Evolutionary conservation across 2,329 filamentous ascomycete species (phyloP), one percentile per base, ranked within the genome.

Genomic region (Sphaerostilbella broomeana): DNA sequence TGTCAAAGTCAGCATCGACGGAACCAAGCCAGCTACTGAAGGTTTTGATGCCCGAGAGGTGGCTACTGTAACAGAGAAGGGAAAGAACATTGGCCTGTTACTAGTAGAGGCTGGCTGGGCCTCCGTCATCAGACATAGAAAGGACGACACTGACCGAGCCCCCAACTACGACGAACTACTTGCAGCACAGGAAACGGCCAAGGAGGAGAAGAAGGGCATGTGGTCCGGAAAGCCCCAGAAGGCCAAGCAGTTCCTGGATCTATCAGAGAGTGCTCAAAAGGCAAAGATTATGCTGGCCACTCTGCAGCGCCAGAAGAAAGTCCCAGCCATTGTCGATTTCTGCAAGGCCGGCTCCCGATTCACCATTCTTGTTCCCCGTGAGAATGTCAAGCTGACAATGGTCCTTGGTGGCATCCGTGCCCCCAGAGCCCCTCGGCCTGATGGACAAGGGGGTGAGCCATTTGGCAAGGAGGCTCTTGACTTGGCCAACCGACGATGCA

Each of bases 261-360:
- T 90, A 57, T 95, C 89, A 5, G 92, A 97, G 62, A 89, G 76
- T 45, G 67, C 90, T 6, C 90, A 97, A 61, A 95, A 95, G 66
- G 92, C 92, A 47, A 97, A 95, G 74, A 82, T 95, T 38, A 88
- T 95, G 62, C 75, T 94, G 25, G 84, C 86, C 9, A 81, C 87
- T 16, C 74, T 98, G 21, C 86, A 92, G 46, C 79, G 90, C 38
- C 89, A 95, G 62, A 90, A 87, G 72, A 90, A 86, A 63, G 82
- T 97, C 4, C 88, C 92, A 6, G 92, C 85, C 9, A 74, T 98
- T 51, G 88, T 98, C 28, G 92, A 98, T 62, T 98, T 94, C 61
- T 92, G 94, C 70, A 95, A 97, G 67, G 86, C 88, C n/a, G 92
- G 86, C 20, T 94, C 89, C 27, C 79, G 92, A 50, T 98, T 97